Evolutionary conservation across 108 stramenopile species (phyloP), one percentile per base, ranked within the genome.

Genomic region (Nitzschia inconspicua): DNA sequence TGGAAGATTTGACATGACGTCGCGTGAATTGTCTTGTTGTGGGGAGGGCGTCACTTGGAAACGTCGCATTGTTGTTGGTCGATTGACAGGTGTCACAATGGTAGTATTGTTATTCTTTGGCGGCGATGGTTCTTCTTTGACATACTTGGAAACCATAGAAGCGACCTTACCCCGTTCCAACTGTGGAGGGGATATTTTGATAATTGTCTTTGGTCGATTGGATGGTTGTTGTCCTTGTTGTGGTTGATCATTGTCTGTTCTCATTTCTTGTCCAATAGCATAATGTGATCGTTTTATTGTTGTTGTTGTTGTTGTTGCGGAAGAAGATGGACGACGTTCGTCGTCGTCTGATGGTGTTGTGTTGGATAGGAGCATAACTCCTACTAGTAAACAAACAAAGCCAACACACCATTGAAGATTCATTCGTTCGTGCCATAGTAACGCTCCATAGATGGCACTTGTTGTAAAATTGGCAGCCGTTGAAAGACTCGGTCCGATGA

Each of bases 401-500:
- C 81, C 81, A n/a, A 75, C 14, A 58, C 67, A 61, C 81, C 76
- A 75, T 14, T 28, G 36, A 10, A 19, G 14, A 2, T 42, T 46
- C 37, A 77, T 61, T 24, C 48, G 31, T 63, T 82, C 81, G 13
- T 70, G 40, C 68, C 68, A 77, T 9, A 82, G 24, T 0, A 77
- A 18, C 30, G 44, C 24, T 10, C 81, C 81, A 16, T 60, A 68
- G 20, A 72, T 9, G 4, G 76, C 72, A 27, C 76, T 77, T 8
- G 44, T 35, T 2, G 29, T 34, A 65, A 87, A 91, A 69, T 91
- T 91, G 0, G 86, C 80, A 20, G 84, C 90, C 19, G 79, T 80
- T 39, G 84, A 57, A 40, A 91, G 63, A 0, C 80, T 71, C 8
- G 90, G 84, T 30, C 84, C 90, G 9, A 64, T 83, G 4, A 88